phyloP scores from a whole-genome alignment of 495 filamentous ascomycete species.

The Lichenothelia convexa region DNA sequence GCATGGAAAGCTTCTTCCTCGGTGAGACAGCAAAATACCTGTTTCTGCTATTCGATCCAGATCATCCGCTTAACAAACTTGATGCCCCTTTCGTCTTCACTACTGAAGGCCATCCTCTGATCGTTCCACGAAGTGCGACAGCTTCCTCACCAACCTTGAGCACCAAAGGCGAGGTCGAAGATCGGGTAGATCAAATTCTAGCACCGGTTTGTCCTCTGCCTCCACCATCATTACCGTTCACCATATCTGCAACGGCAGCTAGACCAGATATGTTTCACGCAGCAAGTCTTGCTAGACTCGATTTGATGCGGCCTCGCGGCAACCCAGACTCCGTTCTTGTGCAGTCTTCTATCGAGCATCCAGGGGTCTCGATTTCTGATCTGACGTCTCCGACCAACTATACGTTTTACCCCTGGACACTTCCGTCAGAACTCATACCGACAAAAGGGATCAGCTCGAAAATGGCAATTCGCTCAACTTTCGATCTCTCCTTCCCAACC shows the following conservation, averaged over 20 bases:
- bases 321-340: conserved; percentile 33
- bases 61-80: conserved; percentile 71
- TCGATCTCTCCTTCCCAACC: conserved; percentile 69
- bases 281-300: conserved; percentile 64
- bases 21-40: conserved; percentile 94
- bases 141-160: background rate
- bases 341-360: conserved; percentile 31
- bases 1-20: conserved; percentile 98
- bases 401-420: conserved; percentile 84
- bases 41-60: conserved; percentile 68
- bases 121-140: conserved; percentile 40
- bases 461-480: conserved; percentile 40
- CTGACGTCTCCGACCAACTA: conserved; percentile 52
- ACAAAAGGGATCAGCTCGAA: conserved; percentile 51
- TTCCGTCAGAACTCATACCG: conserved; percentile 56
- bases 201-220: conserved; percentile 38
- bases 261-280: conserved; percentile 84
- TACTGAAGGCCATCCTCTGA: conserved; percentile 85
- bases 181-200: background rate
- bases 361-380: conserved; percentile 37
- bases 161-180: background rate
- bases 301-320: conserved; percentile 46
- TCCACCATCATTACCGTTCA: conserved; percentile 38
- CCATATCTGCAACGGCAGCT: conserved; percentile 61
- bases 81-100: conserved; percentile 85